Percentiles rank a stretch among this genome's conserved stretches.
These are phyloP conservation scores for Saururus chinensis DNA, from an alignment of 164 flowering plant genomes.

Conservation along the genomic window DNA sequence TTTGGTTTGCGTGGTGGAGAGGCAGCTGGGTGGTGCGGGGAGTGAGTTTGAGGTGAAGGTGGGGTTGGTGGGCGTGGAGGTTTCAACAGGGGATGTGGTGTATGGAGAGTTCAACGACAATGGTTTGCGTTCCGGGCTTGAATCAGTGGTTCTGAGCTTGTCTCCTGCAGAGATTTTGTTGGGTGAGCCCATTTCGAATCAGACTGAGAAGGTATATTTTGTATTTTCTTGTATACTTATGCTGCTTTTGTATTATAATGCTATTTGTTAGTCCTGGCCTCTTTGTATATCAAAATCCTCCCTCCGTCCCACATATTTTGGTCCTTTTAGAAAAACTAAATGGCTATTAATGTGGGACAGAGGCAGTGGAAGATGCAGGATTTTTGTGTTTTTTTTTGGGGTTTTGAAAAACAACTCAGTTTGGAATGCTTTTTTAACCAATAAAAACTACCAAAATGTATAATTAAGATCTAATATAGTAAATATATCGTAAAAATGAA, in stretches of 20 bases:
- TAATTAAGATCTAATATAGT: too few relatives aligned
- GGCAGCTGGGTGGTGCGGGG: conserved; percentile 16
- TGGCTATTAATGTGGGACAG: too few relatives aligned
- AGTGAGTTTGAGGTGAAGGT: conserved; percentile 50
- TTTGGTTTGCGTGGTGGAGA: conserved; percentile 78
- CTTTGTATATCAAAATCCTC: too few relatives aligned
- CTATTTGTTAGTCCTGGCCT: background rate
- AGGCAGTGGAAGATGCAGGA: too few relatives aligned
- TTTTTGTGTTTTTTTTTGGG: too few relatives aligned
- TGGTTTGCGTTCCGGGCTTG: conserved; percentile 61
- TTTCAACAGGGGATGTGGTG: conserved; percentile 85
- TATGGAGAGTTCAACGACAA: conserved; percentile 76
- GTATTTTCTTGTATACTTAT: too few relatives aligned
- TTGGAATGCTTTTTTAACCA: too few relatives aligned
- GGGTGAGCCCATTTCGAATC: conserved; percentile 64
- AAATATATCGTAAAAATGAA: too few relatives aligned
- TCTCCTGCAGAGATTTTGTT: conserved; percentile 75
- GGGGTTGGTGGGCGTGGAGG: conserved; percentile 70
- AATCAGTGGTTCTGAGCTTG: conserved; percentile 62
- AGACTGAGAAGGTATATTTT: conserved; percentile 63
- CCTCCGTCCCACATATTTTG: too few relatives aligned
- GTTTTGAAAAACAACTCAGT: too few relatives aligned
- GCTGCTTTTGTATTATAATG: background rate
- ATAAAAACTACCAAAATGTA: too few relatives aligned
- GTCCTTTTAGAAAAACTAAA: too few relatives aligned